Evolutionary conservation across 129 eudicot genomes (phyloP), one percentile per base, ranked within the genome.

Genomic region (Tagetes erecta): DNA sequence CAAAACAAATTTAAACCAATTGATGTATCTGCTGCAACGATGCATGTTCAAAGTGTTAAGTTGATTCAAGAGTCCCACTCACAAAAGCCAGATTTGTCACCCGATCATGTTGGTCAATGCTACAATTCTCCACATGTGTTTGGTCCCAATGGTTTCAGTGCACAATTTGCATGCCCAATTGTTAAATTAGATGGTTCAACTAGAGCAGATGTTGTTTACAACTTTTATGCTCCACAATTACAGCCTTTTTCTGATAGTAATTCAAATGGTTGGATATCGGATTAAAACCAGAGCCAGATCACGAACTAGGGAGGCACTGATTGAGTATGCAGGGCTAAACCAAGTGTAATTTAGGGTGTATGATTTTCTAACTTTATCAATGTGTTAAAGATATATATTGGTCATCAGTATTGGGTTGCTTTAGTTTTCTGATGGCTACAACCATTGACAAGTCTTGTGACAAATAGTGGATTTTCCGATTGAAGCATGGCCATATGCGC

Each of bases 251-350:
- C 81, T 66, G 79, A 2, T 34, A 30, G 50, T 45, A 34, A 60
- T 46, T 73, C 77, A 33, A 57, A 58, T 72, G 57, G 76, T 72
- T 72, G 76, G 76, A 72, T 72, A 44, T 42, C 57, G 6, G 76
- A 72, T 12, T 72, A 42, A 72, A 58, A 39, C 33, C 68, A 13
- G n/a, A 57, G 30, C 56, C 14, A 27, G 55, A 50, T 50, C 56
- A 50, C 27, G 14, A 11, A 10, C 56, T 13, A 20, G 27, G 27
- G 27, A 20, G 27, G 27, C 27, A 20, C 27, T 20, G 0, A 20
- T 20, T 20, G 0, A 0, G 27, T 20, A 0, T 20, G 27, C 27
- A 20, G 27, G 27, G 27, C 0, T 20, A 20, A 20, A 20, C 27
- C 27, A 6, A 14, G 1, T 52, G 58, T 52, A 52, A 52, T 52